Base-by-base conservation (phyloP, 2,329 filamentous ascomycete genomes). In the Mycosphaerella arachidis region DNA sequence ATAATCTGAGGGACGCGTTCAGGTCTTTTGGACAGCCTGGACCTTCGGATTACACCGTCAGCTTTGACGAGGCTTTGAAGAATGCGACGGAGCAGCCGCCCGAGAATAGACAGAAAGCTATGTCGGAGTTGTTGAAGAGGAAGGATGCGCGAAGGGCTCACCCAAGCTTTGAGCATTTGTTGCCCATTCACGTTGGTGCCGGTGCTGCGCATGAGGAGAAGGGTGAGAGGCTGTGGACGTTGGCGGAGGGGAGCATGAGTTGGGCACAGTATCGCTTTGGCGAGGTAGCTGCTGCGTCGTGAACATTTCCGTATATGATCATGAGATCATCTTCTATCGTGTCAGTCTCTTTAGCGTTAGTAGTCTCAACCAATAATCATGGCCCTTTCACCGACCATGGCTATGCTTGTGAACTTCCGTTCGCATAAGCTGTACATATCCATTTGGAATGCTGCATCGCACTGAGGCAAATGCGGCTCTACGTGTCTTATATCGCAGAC, bases 81-180 rank as follows among this genome's bases (percentile, higher is more conserved):
- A 66, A 71, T 12, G 74, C 73, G 1, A 72, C 69, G 8, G 72
- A 74, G 61, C 56, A 52, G 64, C 56, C 57, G 53, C 66, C 69
- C 16, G 67, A 71, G 37, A 57, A 63, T 7, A 67, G 74, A 50
- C 67, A 72, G 56, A 63, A 67, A 48, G 71, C 69, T 8, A 75
- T 76, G 73, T 62, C 64, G n/a, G 69, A 64, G 10, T 61, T 77
- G 62, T 55, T 77, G 55, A 69, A 69, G 55, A 64, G 71, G 52
- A 63, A 63, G n/a, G 84, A 86, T 76, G 83, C 83, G 1, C 79
- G 82, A 61, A 77, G 81, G 68, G 85, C 85, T 9, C 85, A 88
- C 76, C 86, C 86, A n/a, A 79, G 75, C 2, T 82, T 86, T 64
- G 85, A 88, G 35, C 56, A 62, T 61, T 71, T 87, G 50, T 69